phyloP scores from a whole-genome alignment of 225 moss, liverwort and hornwort genomes.

The Marchantia paleacea region DNA sequence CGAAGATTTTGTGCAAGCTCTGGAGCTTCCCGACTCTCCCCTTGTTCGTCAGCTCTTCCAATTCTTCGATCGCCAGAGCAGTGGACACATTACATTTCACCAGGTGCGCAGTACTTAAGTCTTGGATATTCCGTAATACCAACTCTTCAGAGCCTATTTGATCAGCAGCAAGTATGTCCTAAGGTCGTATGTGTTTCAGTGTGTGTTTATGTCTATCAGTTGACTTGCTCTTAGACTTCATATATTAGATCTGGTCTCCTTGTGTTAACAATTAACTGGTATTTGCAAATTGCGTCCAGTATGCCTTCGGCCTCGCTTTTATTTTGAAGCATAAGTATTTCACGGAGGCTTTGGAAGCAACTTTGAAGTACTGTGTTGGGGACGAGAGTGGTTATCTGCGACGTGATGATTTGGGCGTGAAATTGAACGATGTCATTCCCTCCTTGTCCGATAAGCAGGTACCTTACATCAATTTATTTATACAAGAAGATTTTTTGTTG shows the following conservation, averaged over 20 bases:
- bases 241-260: background rate
- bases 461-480: background rate
- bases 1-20: constrained; percentile 51
- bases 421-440: constrained; percentile 59
- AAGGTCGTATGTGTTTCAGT: background rate
- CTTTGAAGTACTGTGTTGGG: constrained; percentile 68
- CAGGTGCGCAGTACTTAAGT: constrained; percentile 45
- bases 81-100: constrained; percentile 70
- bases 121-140: too few relatives aligned
- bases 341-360: constrained; percentile 56
- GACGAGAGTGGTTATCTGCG: constrained; percentile 55
- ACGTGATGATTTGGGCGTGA: constrained; percentile 56
- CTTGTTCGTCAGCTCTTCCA: constrained; percentile 64
- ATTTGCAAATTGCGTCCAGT: constrained; percentile 45
- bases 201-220: background rate
- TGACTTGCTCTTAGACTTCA: background rate
- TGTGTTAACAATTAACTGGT: background rate
- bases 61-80: constrained; percentile 58
- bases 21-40: constrained; percentile 59
- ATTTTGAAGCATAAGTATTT: constrained; percentile 69
- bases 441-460: constrained; percentile 76
- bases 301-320: constrained; percentile 78
- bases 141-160: background rate
- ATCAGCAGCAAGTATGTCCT: too few relatives aligned
- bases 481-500: background rate